Percentiles rank a stretch among this genome's conserved stretches.
Evolutionary conservation across 179 eudicot species (phyloP).

Genomic region (Corrigiola litoralis): DNA sequence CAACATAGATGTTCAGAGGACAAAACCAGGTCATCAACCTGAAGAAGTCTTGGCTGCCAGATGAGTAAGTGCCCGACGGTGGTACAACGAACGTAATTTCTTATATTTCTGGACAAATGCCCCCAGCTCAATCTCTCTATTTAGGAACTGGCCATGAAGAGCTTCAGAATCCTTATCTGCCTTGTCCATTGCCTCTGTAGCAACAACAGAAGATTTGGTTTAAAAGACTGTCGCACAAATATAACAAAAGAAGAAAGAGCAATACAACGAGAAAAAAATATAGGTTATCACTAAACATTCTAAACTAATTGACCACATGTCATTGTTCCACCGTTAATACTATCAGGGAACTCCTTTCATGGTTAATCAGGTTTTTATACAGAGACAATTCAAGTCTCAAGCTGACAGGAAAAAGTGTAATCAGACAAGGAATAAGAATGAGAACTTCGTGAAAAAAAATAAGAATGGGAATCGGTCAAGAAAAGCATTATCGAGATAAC

Average conservation of each 20-base stretch:
- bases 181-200: constrained; percentile 48
- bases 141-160: constrained; percentile 70
- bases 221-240: not conserved
- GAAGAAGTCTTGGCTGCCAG: constrained; percentile 76
- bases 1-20: not conserved
- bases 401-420: not conserved
- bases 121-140: constrained; percentile 61
- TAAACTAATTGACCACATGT: not conserved
- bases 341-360: not conserved
- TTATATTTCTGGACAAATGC: constrained; percentile 79
- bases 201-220: constrained; percentile 7
- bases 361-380: not conserved
- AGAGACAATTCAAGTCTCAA: not conserved
- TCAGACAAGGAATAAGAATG: no score
- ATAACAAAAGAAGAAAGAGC: not conserved
- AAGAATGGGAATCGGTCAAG: no score
- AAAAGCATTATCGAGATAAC: no score
- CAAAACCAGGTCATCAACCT: constrained; percentile 28
- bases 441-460: no score
- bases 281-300: no score
- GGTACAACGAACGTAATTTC: constrained; percentile 63
- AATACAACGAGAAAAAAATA: no score
- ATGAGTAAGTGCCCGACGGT: constrained; percentile 70
- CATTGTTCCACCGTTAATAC: not conserved
- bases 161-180: constrained; percentile 79